These are phyloP conservation scores for Ministeria vibrans DNA, from an alignment of 78 protist species.

Conservation along the genomic window DNA sequence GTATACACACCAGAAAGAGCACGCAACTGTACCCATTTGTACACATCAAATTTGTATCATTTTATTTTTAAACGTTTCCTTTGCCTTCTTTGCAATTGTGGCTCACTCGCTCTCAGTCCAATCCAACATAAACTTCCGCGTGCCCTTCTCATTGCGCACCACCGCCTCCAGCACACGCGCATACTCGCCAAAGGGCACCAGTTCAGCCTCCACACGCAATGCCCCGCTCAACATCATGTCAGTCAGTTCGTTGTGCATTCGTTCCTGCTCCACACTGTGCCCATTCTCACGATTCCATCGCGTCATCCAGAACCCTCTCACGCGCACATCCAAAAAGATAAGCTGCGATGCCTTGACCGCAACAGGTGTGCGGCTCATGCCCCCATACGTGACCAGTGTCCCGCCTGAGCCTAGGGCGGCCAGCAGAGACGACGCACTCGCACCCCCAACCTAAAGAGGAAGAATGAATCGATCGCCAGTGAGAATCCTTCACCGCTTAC, in stretches of 20 bases:
- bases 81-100: no score
- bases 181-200: no score
- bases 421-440: not conserved
- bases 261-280: constrained; percentile 24
- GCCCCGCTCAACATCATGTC: no score
- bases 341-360: constrained; percentile 47
- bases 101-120: no score
- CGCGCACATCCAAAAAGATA: constrained; percentile 47
- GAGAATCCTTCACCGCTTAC: constrained; percentile 60
- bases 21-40: no score
- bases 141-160: no score
- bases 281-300: constrained; percentile 35
- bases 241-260: no score
- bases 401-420: constrained; percentile 37
- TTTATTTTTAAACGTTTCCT: no score
- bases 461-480: not conserved
- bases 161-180: no score
- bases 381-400: constrained; percentile 80
- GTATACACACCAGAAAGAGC: not conserved
- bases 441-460: not conserved
- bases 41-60: no score
- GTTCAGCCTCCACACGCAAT: no score
- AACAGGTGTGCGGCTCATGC: constrained; percentile 58
- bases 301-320: constrained; percentile 69
- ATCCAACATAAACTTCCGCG: no score